Percentiles rank a stretch among this genome's conserved stretches.
Evolutionary conservation across 1,284 basidiomycete genomes (phyloP).

Genomic region (Waitea zeae): DNA sequence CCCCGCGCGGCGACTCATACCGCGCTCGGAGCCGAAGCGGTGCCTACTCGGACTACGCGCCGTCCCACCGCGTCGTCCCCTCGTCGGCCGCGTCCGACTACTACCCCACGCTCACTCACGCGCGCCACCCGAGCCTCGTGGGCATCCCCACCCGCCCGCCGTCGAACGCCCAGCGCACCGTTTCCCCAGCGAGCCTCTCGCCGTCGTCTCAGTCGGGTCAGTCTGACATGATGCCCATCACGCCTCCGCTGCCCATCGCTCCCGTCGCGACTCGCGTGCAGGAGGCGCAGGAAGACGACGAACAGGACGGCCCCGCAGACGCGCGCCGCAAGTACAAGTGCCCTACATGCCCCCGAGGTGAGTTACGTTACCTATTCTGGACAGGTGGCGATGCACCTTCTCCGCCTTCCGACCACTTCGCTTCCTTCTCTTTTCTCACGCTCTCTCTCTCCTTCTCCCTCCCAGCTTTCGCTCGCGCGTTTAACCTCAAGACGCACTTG

Average conservation of each 20-base stretch:
- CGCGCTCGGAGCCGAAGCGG: slow-evolving; percentile 23
- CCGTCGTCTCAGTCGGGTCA: slow-evolving; percentile 9
- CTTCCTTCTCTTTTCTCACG: slow-evolving; percentile 4
- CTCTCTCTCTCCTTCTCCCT: slow-evolving; percentile 6
- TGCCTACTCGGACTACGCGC: slow-evolving; percentile 43
- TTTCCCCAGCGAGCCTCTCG: slow-evolving; percentile 39
- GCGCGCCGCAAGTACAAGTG: slow-evolving; percentile 65
- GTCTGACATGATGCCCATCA: slow-evolving; percentile 22
- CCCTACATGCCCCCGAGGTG: slow-evolving; percentile 51
- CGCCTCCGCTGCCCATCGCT: slow-evolving; percentile 18
- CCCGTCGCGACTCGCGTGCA: slow-evolving; percentile 17
- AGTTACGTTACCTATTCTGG: no score
- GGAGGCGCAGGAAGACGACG: slow-evolving; percentile 18
- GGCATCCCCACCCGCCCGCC: no score
- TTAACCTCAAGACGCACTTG: slow-evolving; percentile 82
- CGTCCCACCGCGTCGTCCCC: slow-evolving; percentile 9
- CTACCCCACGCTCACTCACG: slow-evolving; percentile 21
- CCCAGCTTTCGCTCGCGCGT: slow-evolving; percentile 84
- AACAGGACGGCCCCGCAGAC: slow-evolving; percentile 38
- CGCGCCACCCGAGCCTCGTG: no score
- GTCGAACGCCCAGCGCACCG: slow-evolving; percentile 21
- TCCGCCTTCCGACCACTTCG: slow-evolving; percentile 4
- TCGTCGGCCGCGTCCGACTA: slow-evolving; percentile 34
- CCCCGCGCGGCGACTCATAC: slow-evolving; percentile 9
- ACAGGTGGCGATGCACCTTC: no score